These are phyloP conservation scores for Cyclocybe cylindracea DNA, from an alignment of 768 basidiomycete genomes.

Conservation along the genomic window DNA sequence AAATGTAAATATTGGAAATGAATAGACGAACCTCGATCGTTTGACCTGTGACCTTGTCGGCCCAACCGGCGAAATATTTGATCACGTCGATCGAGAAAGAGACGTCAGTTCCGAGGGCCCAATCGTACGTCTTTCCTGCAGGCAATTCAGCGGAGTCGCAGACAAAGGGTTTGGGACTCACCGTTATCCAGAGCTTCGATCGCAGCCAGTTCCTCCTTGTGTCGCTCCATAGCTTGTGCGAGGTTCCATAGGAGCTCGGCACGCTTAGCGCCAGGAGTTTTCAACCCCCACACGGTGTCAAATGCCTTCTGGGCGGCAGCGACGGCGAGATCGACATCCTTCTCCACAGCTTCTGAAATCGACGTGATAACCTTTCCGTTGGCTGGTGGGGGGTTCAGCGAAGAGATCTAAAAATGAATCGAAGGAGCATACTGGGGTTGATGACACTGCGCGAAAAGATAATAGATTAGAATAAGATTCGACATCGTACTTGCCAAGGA, in stretches of 20 bases:
- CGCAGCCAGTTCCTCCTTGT: conserved; percentile 68
- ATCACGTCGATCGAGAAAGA: conserved; percentile 47
- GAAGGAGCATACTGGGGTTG: conserved; percentile 46
- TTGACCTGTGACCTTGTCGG: conserved; percentile 81
- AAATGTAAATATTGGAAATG: conserved; percentile 29
- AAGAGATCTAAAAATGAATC: conserved; percentile 4
- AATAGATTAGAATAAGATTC: conserved; percentile 23
- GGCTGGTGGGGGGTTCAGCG: conserved; percentile 41
- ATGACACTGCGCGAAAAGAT: conserved; percentile 52
- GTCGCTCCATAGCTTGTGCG: conserved; percentile 59
- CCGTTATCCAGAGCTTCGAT: conserved; percentile 74
- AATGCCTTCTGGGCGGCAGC: conserved; percentile 57
- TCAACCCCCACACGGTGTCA: conserved; percentile 71
- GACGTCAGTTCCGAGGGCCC: conserved; percentile 52
- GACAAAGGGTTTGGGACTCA: conserved; percentile 52
- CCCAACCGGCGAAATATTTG: conserved; percentile 88
- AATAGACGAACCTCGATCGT: conserved; percentile 55
- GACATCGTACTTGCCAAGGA: conserved; percentile 4
- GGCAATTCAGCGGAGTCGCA: not conserved
- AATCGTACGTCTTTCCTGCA: conserved; percentile 54
- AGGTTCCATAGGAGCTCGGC: conserved; percentile 62
- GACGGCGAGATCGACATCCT: conserved; percentile 81
- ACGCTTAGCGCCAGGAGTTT: conserved; percentile 51
- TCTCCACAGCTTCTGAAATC: conserved; percentile 57
- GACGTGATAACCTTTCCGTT: conserved; percentile 63